These are phyloP conservation scores for Phytopythium helicoides DNA, from an alignment of 352 stramenopile species.

Conservation along the genomic window DNA sequence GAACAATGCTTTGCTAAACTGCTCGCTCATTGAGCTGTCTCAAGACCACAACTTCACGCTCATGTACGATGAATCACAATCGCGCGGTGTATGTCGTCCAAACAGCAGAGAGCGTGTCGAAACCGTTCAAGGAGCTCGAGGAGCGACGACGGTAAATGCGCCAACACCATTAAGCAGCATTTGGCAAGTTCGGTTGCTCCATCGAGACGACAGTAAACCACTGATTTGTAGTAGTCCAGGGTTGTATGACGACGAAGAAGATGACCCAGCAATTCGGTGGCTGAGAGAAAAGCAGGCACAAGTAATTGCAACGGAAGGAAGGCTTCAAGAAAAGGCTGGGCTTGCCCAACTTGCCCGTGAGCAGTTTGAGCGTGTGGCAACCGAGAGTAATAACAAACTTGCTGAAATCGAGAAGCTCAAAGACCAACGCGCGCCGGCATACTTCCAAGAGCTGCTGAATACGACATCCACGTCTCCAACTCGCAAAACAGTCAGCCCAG, in stretches of 20 bases:
- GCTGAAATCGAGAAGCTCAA: constrained; percentile 54
- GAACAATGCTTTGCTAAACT: constrained; percentile 36
- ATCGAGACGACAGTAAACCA: constrained; percentile 11
- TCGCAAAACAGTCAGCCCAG: neutral
- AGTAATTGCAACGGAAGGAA: constrained; percentile 22
- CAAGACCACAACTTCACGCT: constrained; percentile 36
- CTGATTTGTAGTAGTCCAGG: too few relatives aligned
- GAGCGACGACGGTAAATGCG: too few relatives aligned
- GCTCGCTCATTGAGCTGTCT: constrained; percentile 28
- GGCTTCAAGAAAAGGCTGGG: constrained; percentile 18
- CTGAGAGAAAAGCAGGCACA: constrained; percentile 31
- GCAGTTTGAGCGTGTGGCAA: constrained; percentile 44
- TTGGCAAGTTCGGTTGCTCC: constrained; percentile 60
- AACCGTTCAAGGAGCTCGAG: neutral
- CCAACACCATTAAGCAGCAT: neutral
- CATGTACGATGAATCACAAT: constrained; percentile 20
- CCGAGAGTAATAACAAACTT: constrained; percentile 48
- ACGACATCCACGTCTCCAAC: neutral
- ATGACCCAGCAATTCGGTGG: constrained; percentile 39
- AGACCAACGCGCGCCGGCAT: constrained; percentile 31
- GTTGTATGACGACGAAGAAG: constrained; percentile 5
- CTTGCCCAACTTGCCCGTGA: constrained; percentile 34
- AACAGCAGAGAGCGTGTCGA: neutral
- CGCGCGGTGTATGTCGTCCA: constrained; percentile 24
- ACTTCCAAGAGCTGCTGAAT: constrained; percentile 42